Evolutionary conservation across 169 alveolate species (phyloP).

Genomic region (Cytauxzoon felis): DNA sequence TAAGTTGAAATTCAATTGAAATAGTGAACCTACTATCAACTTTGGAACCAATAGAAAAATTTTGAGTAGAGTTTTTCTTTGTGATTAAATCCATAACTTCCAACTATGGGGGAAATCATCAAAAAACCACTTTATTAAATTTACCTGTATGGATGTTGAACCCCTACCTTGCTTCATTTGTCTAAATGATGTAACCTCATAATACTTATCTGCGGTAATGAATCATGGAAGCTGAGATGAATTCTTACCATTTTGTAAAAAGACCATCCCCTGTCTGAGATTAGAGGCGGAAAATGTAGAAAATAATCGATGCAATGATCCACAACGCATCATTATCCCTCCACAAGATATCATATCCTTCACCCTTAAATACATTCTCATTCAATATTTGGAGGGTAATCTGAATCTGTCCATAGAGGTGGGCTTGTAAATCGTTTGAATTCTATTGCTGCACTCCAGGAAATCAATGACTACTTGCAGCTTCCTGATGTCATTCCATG

Average conservation of each 20-base stretch:
- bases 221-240: not conserved
- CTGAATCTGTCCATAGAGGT: slow-evolving; percentile 49
- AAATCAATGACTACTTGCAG: slow-evolving; percentile 37
- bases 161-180: slow-evolving; percentile 62
- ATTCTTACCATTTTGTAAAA: slow-evolving; percentile 39
- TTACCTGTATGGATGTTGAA: slow-evolving; percentile 48
- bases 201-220: slow-evolving; percentile 33
- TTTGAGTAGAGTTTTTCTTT: slow-evolving; percentile 41
- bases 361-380: not conserved
- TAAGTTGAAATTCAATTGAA: not conserved
- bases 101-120: not conserved
- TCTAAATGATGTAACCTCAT: slow-evolving; percentile 49
- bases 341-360: not conserved
- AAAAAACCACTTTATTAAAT: not conserved
- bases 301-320: slow-evolving; percentile 17
- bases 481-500: slow-evolving; percentile 5
- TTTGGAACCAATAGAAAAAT: slow-evolving; percentile 50
- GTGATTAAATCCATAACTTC: slow-evolving; percentile 47
- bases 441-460: slow-evolving; percentile 36
- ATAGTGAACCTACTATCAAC: slow-evolving; percentile 25
- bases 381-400: slow-evolving; percentile 25
- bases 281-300: slow-evolving; percentile 41
- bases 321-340: not conserved
- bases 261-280: slow-evolving; percentile 53
- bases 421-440: slow-evolving; percentile 46